Evolutionary conservation across 345 rosid species (phyloP).

Genomic region (Excoecaria cochinchinensis): DNA sequence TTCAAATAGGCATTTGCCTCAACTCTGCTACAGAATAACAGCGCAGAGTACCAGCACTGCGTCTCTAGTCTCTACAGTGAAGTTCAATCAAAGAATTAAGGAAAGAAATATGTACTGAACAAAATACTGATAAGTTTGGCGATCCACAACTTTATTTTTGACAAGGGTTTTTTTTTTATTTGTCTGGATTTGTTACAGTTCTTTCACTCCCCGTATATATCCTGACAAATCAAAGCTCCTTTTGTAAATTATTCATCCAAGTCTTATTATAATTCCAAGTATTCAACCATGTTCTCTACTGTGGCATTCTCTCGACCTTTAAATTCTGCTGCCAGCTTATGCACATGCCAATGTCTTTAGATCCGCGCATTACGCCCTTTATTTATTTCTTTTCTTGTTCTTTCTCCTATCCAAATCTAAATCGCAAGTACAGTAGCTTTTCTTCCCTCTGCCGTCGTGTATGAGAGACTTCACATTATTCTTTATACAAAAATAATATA

Average conservation of each 20-base stretch:
- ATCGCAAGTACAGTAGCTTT: conserved; percentile 8
- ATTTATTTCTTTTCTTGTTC: conserved; percentile 20
- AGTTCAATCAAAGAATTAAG: not conserved
- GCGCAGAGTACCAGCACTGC: not conserved
- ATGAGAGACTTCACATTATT: conserved; percentile 3
- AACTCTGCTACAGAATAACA: not conserved
- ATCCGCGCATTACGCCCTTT: conserved; percentile 43
- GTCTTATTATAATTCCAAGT: conserved; percentile 11
- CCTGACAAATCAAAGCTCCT: not conserved
- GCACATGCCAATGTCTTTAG: conserved; percentile 49
- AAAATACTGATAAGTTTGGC: too few species aligned
- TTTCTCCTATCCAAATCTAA: conserved; percentile 26
- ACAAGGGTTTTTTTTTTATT: not conserved
- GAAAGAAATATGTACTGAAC: too few species aligned
- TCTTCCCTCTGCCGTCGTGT: conserved; percentile 1
- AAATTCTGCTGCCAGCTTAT: conserved; percentile 23
- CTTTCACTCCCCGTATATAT: not conserved
- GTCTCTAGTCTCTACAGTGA: not conserved
- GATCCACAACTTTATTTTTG: too few species aligned
- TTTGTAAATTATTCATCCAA: not conserved
- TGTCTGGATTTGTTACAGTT: not conserved
- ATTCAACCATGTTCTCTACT: conserved; percentile 29
- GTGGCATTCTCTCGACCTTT: conserved; percentile 20
- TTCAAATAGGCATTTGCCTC: not conserved
- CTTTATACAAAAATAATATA: not conserved